Evolutionary conservation across 2,329 filamentous ascomycete genomes (phyloP).

Genomic region (Pyricularia grisea): DNA sequence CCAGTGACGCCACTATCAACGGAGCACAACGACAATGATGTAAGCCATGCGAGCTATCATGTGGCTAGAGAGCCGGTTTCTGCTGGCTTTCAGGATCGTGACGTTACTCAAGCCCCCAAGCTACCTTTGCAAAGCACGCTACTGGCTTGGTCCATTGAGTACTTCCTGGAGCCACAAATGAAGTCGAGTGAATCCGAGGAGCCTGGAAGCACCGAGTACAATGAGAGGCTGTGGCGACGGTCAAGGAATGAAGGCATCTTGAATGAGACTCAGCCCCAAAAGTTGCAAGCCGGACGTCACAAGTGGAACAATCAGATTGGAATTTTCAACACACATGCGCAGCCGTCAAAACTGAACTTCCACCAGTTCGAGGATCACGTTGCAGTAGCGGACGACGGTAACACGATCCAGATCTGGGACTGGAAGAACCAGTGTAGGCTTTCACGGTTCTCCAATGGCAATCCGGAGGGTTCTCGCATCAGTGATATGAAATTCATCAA

Average conservation of each 20-base stretch:
- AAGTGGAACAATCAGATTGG: constrained; percentile 79
- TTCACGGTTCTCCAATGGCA: constrained; percentile 87
- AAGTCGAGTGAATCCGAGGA: constrained; percentile 92
- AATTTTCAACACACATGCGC: constrained; percentile 80
- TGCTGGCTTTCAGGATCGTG: constrained; percentile 58
- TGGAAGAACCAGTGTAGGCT: constrained; percentile 71
- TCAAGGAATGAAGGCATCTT: constrained; percentile 90
- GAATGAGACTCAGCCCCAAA: constrained; percentile 85
- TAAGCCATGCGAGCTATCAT: constrained; percentile 62
- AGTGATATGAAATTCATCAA: constrained; percentile 97
- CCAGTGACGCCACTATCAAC: constrained; percentile 45
- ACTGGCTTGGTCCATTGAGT: constrained; percentile 92
- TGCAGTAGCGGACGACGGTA: constrained; percentile 84
- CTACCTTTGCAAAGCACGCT: constrained; percentile 78
- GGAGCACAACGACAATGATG: constrained; percentile 63
- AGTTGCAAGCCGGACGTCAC: constrained; percentile 74
- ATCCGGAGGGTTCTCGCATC: constrained; percentile 82
- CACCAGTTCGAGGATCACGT: constrained; percentile 97
- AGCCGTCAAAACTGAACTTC: constrained; percentile 88
- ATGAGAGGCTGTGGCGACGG: constrained; percentile 84
- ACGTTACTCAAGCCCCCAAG: constrained; percentile 45
- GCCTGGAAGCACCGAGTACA: constrained; percentile 92
- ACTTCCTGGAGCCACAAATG: constrained; percentile 98
- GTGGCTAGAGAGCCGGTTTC: constrained; percentile 71
- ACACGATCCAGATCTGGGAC: constrained; percentile 88